These are phyloP conservation scores for Chrysosporium keratinophilum DNA, from an alignment of 2,329 filamentous ascomycete genomes.

Conservation along the genomic window DNA sequence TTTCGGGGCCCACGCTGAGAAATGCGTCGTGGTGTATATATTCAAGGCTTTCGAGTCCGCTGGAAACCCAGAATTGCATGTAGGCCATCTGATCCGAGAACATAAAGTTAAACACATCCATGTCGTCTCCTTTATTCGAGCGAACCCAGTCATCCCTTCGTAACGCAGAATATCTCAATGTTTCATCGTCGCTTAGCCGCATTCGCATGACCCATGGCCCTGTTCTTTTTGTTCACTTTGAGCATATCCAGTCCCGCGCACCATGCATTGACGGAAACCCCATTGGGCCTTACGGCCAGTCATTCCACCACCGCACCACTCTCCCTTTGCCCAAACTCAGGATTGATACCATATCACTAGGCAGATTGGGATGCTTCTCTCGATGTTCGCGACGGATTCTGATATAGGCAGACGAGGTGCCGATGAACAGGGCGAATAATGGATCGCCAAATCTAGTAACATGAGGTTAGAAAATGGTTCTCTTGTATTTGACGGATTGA, in stretches of 20 bases:
- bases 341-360: slow-evolving; percentile 26
- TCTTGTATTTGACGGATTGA: background rate
- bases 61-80: too few species aligned
- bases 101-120: too few species aligned
- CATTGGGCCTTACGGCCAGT: slow-evolving; percentile 19
- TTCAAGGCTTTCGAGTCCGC: too few species aligned
- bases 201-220: background rate
- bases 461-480: background rate
- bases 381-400: slow-evolving; percentile 47
- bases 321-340: slow-evolving; percentile 25
- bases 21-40: too few species aligned
- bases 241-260: background rate
- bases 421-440: slow-evolving; percentile 45
- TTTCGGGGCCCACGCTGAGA: too few species aligned
- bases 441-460: slow-evolving; percentile 42
- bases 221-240: background rate
- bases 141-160: too few species aligned
- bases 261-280: too few species aligned
- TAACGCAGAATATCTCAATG: too few species aligned
- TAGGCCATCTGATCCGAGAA: too few species aligned
- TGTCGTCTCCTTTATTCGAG: too few species aligned
- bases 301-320: slow-evolving; percentile 33
- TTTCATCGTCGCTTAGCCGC: background rate
- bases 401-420: slow-evolving; percentile 42
- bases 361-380: slow-evolving; percentile 35